Base-by-base conservation (phyloP, 805 yeast species). In the Kluyveromyces starmeri region DNA sequence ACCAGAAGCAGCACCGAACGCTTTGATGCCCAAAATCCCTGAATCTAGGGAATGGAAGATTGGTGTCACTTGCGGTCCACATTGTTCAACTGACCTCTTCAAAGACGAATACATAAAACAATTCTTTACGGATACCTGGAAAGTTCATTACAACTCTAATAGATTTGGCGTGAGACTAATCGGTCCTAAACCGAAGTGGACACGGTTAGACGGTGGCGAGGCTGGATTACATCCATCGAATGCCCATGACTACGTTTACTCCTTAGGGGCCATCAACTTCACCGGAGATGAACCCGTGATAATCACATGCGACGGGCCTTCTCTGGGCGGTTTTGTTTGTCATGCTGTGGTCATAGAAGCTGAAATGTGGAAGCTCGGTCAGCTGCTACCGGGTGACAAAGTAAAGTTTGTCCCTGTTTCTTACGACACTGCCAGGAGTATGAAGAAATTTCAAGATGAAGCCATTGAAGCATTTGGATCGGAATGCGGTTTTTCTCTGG, bases 241-340 rank as follows among this genome's bases (percentile, higher is more conserved):
- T 61, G 88, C 95, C 27, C 97, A 89, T 56, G 98, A 89, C 64
- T 92, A 89, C 53, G 97, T 89, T 35, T 89, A 89, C 58, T 85
- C 97, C 1, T 64, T 86, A 35, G 97, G 98, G 49, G 97, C 98
- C 19, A 80, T 89, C 58, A 92, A 92, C 62, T 92, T 92, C 58
- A 92, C 97, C 22, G 98, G 98, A 61, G 97, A 92, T 62, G 97
- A 89, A 61, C 97, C 97, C 1, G 98, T 89, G 21, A 86, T 89
- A 44, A 70, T 89, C 58, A 85, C 97, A 2, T 84, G 96, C 55
- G 98, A 89, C 62, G 97, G 97, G 43, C 97, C 98, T 27, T 83
- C 95, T 8, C 72, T 89, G 38, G 97, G 98, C 53, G 98, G 98
- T 1, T 92, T 89, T 53, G 96, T 89, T 21, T 89, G 97, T 61